A percentile compares a stretch with the other conserved stretches of the same genome.
phyloP scores from a whole-genome alignment of 2,329 filamentous ascomycete genomes.

The Aspergillus spinulosporus region DNA sequence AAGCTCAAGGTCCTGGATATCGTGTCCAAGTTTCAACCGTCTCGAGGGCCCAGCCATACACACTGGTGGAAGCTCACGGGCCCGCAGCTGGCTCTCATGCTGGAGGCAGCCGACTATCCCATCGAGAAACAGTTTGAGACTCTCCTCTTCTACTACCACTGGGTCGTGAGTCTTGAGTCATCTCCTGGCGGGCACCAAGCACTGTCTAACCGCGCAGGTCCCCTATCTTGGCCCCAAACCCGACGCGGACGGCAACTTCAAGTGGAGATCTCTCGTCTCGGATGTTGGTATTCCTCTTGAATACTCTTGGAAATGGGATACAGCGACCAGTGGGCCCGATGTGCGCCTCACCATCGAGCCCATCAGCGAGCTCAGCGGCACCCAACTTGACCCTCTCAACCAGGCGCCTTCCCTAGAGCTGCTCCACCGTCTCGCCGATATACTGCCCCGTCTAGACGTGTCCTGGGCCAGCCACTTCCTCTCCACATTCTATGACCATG shows the following conservation, averaged over 20 bases:
- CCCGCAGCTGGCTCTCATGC: constrained; percentile 15
- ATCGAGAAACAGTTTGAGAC: constrained; percentile 19
- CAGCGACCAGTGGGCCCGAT: constrained; percentile 12
- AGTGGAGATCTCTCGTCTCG: constrained; percentile 8
- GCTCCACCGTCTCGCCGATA: not conserved
- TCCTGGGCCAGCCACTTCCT: constrained; percentile 9
- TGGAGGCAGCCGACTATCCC: constrained; percentile 19
- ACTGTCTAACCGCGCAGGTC: not conserved
- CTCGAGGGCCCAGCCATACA: not conserved
- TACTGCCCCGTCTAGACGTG: not conserved
- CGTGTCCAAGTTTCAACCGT: not conserved
- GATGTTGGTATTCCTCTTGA: constrained; percentile 20
- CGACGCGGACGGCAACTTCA: not conserved
- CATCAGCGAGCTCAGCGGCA: constrained; percentile 2
- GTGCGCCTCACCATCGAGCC: constrained; percentile 21
- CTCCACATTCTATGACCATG: constrained; percentile 5
- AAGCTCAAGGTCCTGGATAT: not conserved
- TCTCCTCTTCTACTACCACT: constrained; percentile 23
- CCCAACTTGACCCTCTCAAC: constrained; percentile 5
- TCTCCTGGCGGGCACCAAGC: no score
- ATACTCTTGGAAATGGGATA: constrained; percentile 26
- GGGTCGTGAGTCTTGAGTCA: constrained; percentile 8
- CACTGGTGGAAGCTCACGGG: constrained; percentile 23
- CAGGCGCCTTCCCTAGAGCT: not conserved
- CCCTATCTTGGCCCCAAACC: constrained; percentile 1